Percentiles rank a stretch among this genome's conserved stretches.
Evolutionary conservation across 208 protist genomes (phyloP).

Genomic region (Leishmania tropica): DNA sequence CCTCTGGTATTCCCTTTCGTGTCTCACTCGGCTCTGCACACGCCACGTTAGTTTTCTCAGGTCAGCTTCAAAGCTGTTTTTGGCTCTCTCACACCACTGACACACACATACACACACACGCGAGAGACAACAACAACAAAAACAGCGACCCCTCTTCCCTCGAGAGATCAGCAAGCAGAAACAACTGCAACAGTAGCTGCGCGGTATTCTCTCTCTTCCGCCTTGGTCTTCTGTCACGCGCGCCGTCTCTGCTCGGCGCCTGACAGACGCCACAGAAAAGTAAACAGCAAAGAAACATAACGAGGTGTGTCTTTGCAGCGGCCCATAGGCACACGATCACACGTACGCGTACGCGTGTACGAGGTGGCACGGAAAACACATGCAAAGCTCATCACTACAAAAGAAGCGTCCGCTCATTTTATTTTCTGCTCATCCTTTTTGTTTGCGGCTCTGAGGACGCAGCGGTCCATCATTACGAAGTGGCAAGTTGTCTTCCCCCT

Average conservation of each 20-base stretch:
- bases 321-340: background rate
- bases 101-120: background rate
- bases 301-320: background rate
- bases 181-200: background rate
- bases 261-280: background rate
- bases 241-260: background rate
- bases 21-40: background rate
- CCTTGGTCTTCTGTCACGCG: background rate
- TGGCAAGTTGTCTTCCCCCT: background rate
- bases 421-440: background rate
- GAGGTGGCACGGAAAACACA: background rate
- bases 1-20: background rate
- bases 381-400: background rate
- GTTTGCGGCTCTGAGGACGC: background rate
- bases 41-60: background rate
- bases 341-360: background rate
- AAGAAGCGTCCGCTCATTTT: background rate
- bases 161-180: background rate
- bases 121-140: background rate
- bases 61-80: background rate
- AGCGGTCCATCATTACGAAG: background rate
- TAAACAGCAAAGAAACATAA: background rate
- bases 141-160: background rate
- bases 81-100: background rate
- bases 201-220: background rate